Percentiles rank a stretch among this genome's conserved stretches.
phyloP scores from a whole-genome alignment of 2,329 filamentous ascomycete genomes.

The Colletotrichum sp. region DNA sequence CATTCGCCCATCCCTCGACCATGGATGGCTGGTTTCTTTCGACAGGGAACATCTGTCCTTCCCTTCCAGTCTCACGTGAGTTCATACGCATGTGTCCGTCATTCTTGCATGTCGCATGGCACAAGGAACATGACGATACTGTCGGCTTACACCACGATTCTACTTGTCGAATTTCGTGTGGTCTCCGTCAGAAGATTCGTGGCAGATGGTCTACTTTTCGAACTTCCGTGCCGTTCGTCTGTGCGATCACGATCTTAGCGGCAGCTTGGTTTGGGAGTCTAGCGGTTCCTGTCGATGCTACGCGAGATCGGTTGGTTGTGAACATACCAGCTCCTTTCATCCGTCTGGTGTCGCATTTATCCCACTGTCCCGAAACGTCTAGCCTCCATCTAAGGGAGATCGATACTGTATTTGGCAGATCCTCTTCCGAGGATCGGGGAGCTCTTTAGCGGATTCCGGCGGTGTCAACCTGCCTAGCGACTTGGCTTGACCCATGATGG shows the following conservation, averaged over 20 bases:
- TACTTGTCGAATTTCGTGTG: background rate
- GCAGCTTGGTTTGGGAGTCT: background rate
- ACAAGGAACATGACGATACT: background rate
- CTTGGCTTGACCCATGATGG: background rate
- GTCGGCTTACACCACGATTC: background rate
- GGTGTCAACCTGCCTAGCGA: background rate
- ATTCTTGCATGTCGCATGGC: background rate
- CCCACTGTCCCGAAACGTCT: conserved; percentile 6
- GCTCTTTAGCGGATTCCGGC: background rate
- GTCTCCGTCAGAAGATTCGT: background rate
- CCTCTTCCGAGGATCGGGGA: background rate
- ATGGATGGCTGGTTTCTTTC: background rate
- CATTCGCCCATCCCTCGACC: background rate
- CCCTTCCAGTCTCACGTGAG: background rate
- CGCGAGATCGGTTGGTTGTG: background rate
- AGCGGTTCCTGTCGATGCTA: background rate
- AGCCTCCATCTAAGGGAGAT: background rate
- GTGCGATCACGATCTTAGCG: background rate
- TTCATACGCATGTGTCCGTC: background rate
- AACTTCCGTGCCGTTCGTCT: background rate
- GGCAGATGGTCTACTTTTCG: background rate
- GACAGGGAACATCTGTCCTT: background rate
- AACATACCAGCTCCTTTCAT: background rate
- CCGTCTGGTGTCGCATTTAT: background rate
- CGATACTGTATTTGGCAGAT: background rate